Base-by-base conservation (phyloP, 2,329 filamentous ascomycete species). In the Colletotrichum sp. region DNA sequence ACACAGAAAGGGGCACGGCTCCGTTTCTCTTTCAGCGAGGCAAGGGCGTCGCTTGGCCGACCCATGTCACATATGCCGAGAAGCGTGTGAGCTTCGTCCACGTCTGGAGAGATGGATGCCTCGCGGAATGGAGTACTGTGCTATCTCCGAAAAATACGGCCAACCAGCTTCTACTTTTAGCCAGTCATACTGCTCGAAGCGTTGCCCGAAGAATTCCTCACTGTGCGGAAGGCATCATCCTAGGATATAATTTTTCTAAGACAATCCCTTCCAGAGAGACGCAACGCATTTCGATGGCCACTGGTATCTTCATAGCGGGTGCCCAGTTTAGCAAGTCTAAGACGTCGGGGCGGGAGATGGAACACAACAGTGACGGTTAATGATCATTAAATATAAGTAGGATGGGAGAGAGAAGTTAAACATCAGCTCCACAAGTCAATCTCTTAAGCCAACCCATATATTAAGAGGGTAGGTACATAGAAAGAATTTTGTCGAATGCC, bases 221-320 rank as follows among this genome's bases (percentile, higher is more conserved):
- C 64, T 22, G 6, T 66, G 64, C 16, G 27, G 39, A 19, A 48
- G 64, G 16, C 39, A 66, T n/a, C 64, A 66, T 66, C 36, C 27
- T 12, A 52, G 22, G 19, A 22, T 4, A 34, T 19, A 5, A 30
- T 61, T 13, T 8, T 6, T 11, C 19, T n/a, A n/a, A 22, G 3
- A 28, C 30, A 19, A 61, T 9, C 6, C 19, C 7, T 34, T 7
- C 3, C 12, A 8, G 12, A 8, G 30, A 60, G 27, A 3, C 13
- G 13, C 7, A 30, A 32, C 15, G 36, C 36, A 39, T 39, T 16
- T 19, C 36, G 15, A 39, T 39, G 8, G 19, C 36, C 8, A 39
- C 16, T 3, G 15, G 5, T 39, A 39, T 39, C 16, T 39, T 39
- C 16, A n/a, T 44, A 57, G 25, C 3, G 19, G 39, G 19, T n/a